Conservation (phyloP, 768 basidiomycete species). For the Sarcomyxa edulis region DNA sequence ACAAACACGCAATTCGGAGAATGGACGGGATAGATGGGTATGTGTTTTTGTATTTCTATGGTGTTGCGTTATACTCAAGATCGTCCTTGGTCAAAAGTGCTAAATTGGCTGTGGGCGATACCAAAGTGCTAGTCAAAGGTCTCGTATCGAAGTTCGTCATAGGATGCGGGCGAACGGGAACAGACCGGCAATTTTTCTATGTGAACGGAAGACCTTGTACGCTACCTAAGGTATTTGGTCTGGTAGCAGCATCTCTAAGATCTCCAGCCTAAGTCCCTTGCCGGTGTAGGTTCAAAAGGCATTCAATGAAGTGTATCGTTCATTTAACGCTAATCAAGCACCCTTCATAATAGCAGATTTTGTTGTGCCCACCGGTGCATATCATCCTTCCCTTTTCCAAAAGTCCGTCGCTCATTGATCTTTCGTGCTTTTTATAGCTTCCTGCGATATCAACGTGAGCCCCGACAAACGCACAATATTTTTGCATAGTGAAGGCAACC, state of each 20-base stretch:
- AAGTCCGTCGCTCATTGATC: background rate
- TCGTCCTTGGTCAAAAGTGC: no score
- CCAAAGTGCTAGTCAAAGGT: conserved; percentile 60
- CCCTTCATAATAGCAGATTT: conserved; percentile 87
- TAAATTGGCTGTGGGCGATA: conserved; percentile 19
- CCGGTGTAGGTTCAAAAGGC: conserved; percentile 71
- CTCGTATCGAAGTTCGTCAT: conserved; percentile 79
- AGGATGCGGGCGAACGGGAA: conserved; percentile 69
- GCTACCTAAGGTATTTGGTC: conserved; percentile 53
- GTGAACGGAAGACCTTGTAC: conserved; percentile 89
- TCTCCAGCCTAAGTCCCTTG: background rate
- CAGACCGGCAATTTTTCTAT: conserved; percentile 90
- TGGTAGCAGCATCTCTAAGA: background rate
- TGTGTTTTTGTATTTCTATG: no score
- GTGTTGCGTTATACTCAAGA: no score
- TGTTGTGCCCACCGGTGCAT: conserved; percentile 69
- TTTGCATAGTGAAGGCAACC: conserved; percentile 77
- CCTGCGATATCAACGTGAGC: conserved; percentile 90
- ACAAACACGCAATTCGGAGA: conserved; percentile 42
- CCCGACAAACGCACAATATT: conserved; percentile 97
- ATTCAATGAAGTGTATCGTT: conserved; percentile 89
- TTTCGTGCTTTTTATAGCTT: conserved; percentile 36
- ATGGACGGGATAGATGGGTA: conserved; percentile 19
- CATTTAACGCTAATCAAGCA: conserved; percentile 65
- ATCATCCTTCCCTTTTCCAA: background rate